Percentiles rank a stretch among this genome's conserved stretches.
phyloP scores from a whole-genome alignment of 176 grass and related monocot genomes.

The Carex scoparia region DNA sequence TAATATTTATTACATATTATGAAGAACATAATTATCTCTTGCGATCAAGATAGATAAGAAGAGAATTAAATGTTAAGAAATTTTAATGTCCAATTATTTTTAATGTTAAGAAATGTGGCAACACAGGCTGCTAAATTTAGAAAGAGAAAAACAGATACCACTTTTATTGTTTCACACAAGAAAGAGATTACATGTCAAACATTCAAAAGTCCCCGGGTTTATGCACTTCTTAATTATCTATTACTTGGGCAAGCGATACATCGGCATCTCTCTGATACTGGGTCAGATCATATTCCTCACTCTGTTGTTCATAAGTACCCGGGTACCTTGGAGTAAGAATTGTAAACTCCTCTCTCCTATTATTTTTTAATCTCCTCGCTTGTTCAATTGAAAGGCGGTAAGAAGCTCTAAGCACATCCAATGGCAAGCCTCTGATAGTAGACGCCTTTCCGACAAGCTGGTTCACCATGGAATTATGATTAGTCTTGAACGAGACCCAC shows the following conservation, averaged over 20 bases:
- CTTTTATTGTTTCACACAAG: slow-evolving; percentile 23
- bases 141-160: slow-evolving; percentile 19
- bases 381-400: slow-evolving; percentile 30
- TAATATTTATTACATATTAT: neutral
- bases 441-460: slow-evolving; percentile 35
- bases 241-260: neutral
- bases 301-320: neutral
- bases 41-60: too few species aligned
- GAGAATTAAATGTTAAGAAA: too few species aligned
- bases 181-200: slow-evolving; percentile 35
- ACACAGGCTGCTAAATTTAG: neutral
- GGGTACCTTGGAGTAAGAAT: slow-evolving; percentile 15
- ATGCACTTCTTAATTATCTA: slow-evolving; percentile 5
- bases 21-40: too few species aligned
- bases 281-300: neutral
- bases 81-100: too few species aligned
- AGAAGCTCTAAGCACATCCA: slow-evolving; percentile 30
- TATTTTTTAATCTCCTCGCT: slow-evolving; percentile 23
- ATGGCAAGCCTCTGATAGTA: slow-evolving; percentile 23
- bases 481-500: slow-evolving; percentile 38
- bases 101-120: too few species aligned
- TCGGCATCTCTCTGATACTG: neutral
- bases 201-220: slow-evolving; percentile 22
- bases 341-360: slow-evolving; percentile 20
- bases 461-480: slow-evolving; percentile 30